Evolutionary conservation across 257 asterid genomes (phyloP).

Genomic region (Catharanthus roseus): DNA sequence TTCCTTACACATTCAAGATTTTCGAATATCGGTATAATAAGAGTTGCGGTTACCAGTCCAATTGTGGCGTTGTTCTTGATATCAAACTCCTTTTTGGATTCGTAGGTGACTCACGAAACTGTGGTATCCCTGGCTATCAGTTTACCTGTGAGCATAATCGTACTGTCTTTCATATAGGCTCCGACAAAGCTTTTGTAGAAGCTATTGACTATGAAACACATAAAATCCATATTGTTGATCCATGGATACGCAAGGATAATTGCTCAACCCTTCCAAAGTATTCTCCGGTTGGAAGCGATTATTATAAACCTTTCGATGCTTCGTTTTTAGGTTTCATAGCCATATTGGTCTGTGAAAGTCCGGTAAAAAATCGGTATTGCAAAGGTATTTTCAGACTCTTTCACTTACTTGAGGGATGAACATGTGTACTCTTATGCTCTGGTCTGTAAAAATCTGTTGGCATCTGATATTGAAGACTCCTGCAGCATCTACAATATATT

Average conservation of each 20-base stretch:
- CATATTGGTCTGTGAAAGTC: not conserved
- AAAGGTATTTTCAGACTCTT: not conserved
- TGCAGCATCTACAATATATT: slow-evolving; percentile 7
- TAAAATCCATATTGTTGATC: not conserved
- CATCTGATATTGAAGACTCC: slow-evolving; percentile 14
- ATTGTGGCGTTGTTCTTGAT: not conserved
- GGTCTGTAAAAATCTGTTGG: not conserved
- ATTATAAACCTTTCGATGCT: not conserved
- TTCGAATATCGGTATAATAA: too few relatives aligned
- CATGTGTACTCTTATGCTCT: slow-evolving; percentile 6
- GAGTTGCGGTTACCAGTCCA: too few relatives aligned
- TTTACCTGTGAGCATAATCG: slow-evolving; percentile 5
- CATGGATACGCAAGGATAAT: not conserved
- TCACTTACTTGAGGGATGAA: too few relatives aligned
- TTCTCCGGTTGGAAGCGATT: not conserved
- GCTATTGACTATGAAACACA: not conserved
- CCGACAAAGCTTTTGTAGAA: not conserved
- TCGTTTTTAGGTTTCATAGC: not conserved
- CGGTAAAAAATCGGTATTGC: not conserved
- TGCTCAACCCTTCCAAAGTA: not conserved
- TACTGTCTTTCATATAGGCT: not conserved
- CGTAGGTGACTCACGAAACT: too few relatives aligned
- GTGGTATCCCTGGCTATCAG: not conserved
- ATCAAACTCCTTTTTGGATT: too few relatives aligned
- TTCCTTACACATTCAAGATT: too few relatives aligned